Evolutionary conservation across 495 filamentous ascomycete genomes (phyloP), one percentile per base, ranked within the genome.

Genomic region (Lentithecium fluviatile): DNA sequence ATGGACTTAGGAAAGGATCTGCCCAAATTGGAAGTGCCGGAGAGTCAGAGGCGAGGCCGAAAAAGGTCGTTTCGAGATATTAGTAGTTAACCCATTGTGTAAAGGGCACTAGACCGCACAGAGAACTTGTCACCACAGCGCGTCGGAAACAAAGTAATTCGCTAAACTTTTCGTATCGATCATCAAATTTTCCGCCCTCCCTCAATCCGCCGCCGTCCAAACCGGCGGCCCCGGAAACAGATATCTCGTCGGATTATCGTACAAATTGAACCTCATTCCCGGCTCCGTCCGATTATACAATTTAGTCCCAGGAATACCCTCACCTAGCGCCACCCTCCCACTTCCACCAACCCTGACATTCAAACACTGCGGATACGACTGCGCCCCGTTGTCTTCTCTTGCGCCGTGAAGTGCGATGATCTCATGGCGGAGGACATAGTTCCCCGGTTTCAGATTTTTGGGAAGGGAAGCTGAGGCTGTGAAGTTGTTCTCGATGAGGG

Each of bases 341-440:
- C 38, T 38, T 7, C 59, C 59, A 29, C 36, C 54, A 37, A 65
- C 47, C 46, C 43, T 54, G 17, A 65, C 36, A 34, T 65, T 65
- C 40, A 65, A 1, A 37, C 62, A 65, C 26, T 60, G 56, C 1
- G 62, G 62, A 45, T 65, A 65, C 15, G 19, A 15, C 50, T 65
- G 62, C 2, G 62, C 62, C 12, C 62, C 62, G 47, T 60, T 46
- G 25, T 17, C 50, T 6, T 60, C 42, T 3, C 36, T 11, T 2
- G 36, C 62, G 3, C 34, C 53, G 47, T 64, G 60, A 23, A 64
- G 40, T 2, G 60, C 60, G 40, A 64, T 64, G 45, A 65, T 65
- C 34, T 65, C 62, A 38, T 65, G 62, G 5, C 62, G 47, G 20
- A 65, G 10, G 21, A 65, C 62, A 50, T 65, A 65, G 36, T 58